Percentiles rank a stretch among this genome's conserved stretches.
phyloP scores from a whole-genome alignment of 2,329 filamentous ascomycete genomes.

The Claviceps digitariae region DNA sequence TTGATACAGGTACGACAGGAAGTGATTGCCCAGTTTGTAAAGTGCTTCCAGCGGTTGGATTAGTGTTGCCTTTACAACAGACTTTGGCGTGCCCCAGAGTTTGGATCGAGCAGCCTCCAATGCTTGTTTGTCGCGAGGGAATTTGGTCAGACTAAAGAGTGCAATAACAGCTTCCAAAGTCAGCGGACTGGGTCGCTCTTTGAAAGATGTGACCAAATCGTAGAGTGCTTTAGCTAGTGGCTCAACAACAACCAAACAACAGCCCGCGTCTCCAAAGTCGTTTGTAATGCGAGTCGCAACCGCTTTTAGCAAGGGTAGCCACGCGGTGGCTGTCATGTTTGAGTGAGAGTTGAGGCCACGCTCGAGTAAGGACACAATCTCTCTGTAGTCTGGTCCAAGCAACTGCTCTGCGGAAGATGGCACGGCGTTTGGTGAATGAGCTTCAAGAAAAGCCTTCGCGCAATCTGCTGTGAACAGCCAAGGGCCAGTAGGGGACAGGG shows the following conservation, averaged over 20 bases:
- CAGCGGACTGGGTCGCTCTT: constrained; percentile 11
- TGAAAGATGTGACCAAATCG: constrained; percentile 14
- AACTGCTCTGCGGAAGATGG: constrained; percentile 24
- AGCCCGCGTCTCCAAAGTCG: constrained; percentile 54
- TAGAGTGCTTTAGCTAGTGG: constrained; percentile 47
- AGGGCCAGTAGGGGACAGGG: constrained; percentile 31
- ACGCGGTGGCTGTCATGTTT: constrained; percentile 31
- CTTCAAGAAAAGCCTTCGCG: constrained; percentile 29
- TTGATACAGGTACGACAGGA: constrained; percentile 42
- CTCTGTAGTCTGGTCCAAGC: constrained; percentile 55
- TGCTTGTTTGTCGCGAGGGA: constrained; percentile 47
- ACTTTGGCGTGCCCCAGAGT: constrained; percentile 41
- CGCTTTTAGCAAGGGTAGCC: constrained; percentile 42
- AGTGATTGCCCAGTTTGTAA: constrained; percentile 43
- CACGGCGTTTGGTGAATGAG: neutral
- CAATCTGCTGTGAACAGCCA: constrained; percentile 39
- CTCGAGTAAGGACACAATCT: constrained; percentile 54
- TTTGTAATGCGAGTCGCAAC: constrained; percentile 42
- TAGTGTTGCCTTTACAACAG: constrained; percentile 24
- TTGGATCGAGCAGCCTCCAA: constrained; percentile 51
- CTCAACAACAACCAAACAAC: constrained; percentile 55
- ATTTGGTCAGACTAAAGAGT: constrained; percentile 32
- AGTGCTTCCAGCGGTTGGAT: constrained; percentile 54
- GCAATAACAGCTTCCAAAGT: constrained; percentile 20
- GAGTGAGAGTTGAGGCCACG: constrained; percentile 40